Base-by-base conservation (phyloP, 148 eudicot genomes). In the Polygonum aviculare region DNA sequence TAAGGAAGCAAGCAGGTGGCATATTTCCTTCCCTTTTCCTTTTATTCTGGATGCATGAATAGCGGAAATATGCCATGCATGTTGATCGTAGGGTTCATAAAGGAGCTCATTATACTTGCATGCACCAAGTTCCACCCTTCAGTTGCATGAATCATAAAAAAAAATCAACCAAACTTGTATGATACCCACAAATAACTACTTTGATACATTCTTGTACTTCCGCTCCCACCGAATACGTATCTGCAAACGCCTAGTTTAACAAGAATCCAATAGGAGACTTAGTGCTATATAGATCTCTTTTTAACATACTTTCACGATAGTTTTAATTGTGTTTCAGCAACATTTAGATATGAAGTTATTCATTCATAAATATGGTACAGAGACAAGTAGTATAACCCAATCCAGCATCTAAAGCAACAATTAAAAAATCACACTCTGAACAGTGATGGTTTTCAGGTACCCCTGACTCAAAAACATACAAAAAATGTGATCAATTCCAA, bases 71-170 rank as follows among this genome's bases (percentile, higher is more conserved):
- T 67, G 14, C 14, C 12, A 65, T 65, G 71, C 71, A 65, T 65
- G 71, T 41, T 65, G 14, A 35, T 65, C 44, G 36, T 65, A 65
- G 71, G 71, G 19, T 15, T 67, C 72, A 67, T 67, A 15, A 26
- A 67, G 45, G 45, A 15, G 45, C 72, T 14, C 71, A 65, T 44
- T 12, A 65, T 35, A 65, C 19, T 65, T 65, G 71, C 71, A 65
- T 65, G 71, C 71, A 65, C 5, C 31, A 59, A 2, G 12, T 57
- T 57, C 63, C 63, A 57, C 26, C 39, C 69, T 22, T 62, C 39
- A 33, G n/a, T 67, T 67, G 16, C 44, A 38, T 62, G 69, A 62
- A 62, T 11, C 38, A 16, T 67, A 14, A 67, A 14, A 36, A 67
- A 36, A 67, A 67, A 12, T 1, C 5, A 67, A 19, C 16, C 45